Evolutionary conservation across 495 filamentous ascomycete species (phyloP).

Genomic region (Hyaloscypha finlandica): DNA sequence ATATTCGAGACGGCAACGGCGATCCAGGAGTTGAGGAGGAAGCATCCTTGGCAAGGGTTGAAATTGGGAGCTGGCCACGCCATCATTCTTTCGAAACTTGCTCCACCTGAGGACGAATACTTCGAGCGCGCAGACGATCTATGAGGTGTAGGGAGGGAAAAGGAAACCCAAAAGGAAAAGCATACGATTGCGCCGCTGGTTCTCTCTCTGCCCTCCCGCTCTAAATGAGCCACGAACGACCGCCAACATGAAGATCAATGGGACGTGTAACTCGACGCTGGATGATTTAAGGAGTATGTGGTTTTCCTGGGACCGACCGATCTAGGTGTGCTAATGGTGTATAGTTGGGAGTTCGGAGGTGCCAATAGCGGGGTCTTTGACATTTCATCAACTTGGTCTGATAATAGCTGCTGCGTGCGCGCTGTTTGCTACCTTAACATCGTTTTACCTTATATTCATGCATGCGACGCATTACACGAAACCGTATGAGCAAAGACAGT

Average conservation of each 20-base stretch:
- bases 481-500: constrained; percentile 80
- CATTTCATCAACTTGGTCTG: constrained; percentile 57
- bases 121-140: background rate
- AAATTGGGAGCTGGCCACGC: background rate
- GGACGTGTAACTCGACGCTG: constrained; percentile 56
- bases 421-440: constrained; percentile 54
- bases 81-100: constrained; percentile 4
- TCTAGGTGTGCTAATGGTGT: constrained; percentile 15
- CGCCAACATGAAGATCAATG: constrained; percentile 29
- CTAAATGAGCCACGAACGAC: constrained; percentile 24
- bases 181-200: constrained; percentile 8
- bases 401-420: constrained; percentile 56
- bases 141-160: background rate
- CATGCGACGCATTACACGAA: constrained; percentile 85
- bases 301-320: constrained; percentile 1
- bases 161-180: background rate
- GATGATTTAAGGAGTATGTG: constrained; percentile 57
- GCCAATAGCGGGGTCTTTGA: constrained; percentile 46
- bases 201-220: background rate
- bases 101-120: constrained; percentile 9
- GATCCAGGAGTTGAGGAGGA: background rate
- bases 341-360: constrained; percentile 37
- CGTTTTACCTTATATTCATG: constrained; percentile 66
- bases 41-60: background rate
- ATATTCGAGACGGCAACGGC: background rate